Evolutionary conservation across 352 stramenopile species (phyloP).

Genomic region (Pythium angustatum): DNA sequence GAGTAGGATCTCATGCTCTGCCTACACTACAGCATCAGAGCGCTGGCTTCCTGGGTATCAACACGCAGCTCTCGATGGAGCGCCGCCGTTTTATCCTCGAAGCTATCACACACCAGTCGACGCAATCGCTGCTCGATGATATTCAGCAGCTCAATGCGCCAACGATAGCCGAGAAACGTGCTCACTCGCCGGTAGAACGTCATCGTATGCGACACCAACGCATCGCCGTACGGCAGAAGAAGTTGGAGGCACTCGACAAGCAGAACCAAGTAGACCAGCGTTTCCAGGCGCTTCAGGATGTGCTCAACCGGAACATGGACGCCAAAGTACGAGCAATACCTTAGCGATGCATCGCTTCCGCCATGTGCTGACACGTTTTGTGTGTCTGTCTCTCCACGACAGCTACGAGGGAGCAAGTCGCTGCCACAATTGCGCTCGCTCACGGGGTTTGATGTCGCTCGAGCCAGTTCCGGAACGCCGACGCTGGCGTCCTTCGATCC

Average conservation of each 20-base stretch:
- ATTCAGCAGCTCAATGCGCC: constrained; percentile 40
- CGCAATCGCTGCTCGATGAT: constrained; percentile 56
- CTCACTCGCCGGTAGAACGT: constrained; percentile 7
- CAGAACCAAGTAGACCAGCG: constrained; percentile 57
- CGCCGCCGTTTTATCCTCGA: constrained; percentile 69
- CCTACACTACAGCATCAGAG: constrained; percentile 55
- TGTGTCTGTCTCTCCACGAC: background rate
- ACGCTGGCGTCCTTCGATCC: background rate
- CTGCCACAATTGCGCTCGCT: constrained; percentile 11
- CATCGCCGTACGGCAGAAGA: constrained; percentile 40
- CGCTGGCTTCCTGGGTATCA: constrained; percentile 69
- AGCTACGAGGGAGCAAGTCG: constrained; percentile 16
- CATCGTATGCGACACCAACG: constrained; percentile 24
- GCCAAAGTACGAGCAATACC: constrained; percentile 11
- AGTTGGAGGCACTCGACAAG: constrained; percentile 51
- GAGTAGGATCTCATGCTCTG: background rate
- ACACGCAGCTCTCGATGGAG: constrained; percentile 80
- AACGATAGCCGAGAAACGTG: constrained; percentile 26
- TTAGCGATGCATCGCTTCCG: background rate
- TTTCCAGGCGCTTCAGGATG: constrained; percentile 52
- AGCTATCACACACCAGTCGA: constrained; percentile 59
- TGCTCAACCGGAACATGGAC: constrained; percentile 22
- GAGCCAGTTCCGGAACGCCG: background rate
- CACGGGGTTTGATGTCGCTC: background rate
- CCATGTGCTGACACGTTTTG: background rate